phyloP scores from a whole-genome alignment of 306 rosid genomes.

The Vigna angularis region DNA sequence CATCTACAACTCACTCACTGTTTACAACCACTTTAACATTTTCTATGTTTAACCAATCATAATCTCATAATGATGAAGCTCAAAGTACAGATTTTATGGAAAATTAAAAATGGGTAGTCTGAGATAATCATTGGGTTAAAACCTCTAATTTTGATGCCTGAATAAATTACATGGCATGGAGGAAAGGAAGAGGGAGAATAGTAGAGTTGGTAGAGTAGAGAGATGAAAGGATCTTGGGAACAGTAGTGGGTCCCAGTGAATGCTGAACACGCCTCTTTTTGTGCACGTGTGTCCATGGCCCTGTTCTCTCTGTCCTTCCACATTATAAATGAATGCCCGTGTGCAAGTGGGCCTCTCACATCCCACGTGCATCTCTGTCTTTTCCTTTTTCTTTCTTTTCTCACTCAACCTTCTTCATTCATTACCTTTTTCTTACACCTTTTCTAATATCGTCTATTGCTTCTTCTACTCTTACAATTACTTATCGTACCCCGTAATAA shows the following conservation, averaged over 20 bases:
- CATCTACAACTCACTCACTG: too few species aligned
- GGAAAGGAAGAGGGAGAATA: too few species aligned
- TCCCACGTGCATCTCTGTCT: slow-evolving; percentile 77
- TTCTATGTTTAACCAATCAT: neutral
- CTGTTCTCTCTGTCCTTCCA: slow-evolving; percentile 33
- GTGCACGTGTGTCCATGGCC: slow-evolving; percentile 70
- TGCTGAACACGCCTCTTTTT: slow-evolving; percentile 34
- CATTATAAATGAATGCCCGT: slow-evolving; percentile 68
- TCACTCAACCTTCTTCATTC: neutral
- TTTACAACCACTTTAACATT: too few species aligned
- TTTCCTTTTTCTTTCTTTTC: slow-evolving; percentile 35
- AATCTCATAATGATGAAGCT: neutral
- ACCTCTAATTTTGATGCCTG: too few species aligned
- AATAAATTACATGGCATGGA: too few species aligned
- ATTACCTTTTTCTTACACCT: neutral
- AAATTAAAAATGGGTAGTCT: too few species aligned
- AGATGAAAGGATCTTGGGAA: slow-evolving; percentile 43
- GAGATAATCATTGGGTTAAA: too few species aligned
- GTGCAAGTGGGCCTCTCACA: slow-evolving; percentile 73
- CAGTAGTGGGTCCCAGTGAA: slow-evolving; percentile 52
- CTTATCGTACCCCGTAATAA: too few species aligned
- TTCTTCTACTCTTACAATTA: too few species aligned
- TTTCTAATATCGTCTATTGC: neutral
- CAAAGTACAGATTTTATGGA: too few species aligned
- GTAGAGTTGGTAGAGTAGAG: neutral